phyloP scores from a whole-genome alignment of 495 filamentous ascomycete genomes.

The Trichoderma erinaceum region DNA sequence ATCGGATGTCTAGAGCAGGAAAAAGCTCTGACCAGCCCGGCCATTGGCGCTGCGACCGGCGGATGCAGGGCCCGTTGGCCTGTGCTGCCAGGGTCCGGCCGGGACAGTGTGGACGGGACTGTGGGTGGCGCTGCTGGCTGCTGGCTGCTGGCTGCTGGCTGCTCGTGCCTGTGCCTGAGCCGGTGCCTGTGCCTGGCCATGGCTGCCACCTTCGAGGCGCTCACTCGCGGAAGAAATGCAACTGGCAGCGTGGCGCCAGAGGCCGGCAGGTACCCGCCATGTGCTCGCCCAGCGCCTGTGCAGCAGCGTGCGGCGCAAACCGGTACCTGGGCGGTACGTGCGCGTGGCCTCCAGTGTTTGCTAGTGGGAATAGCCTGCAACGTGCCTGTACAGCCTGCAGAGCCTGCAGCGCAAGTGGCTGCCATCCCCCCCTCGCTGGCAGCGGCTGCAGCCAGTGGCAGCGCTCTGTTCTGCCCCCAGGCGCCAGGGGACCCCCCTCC shows the following conservation, averaged over 20 bases:
- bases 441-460: not conserved
- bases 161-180: not conserved
- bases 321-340: slow-evolving; percentile 1
- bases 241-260: not conserved
- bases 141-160: not conserved
- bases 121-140: not conserved
- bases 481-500: slow-evolving; percentile 7
- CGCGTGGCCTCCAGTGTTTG: too few species aligned
- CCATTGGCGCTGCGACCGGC: slow-evolving; percentile 9
- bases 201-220: not conserved
- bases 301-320: not conserved
- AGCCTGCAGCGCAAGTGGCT: not conserved
- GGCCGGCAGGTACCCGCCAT: not conserved
- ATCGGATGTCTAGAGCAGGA: not conserved
- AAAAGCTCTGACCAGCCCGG: slow-evolving; percentile 7
- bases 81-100: not conserved
- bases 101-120: slow-evolving; percentile 1
- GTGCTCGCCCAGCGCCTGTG: not conserved
- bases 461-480: slow-evolving; percentile 9
- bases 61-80: slow-evolving; percentile 10
- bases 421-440: slow-evolving; percentile 2
- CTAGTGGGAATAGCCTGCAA: not conserved
- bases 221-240: too few species aligned
- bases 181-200: not conserved
- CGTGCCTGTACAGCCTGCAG: not conserved